Percentiles rank a stretch among this genome's conserved stretches.
phyloP scores from a whole-genome alignment of 768 basidiomycete species.

The Macrocybe gigantea region DNA sequence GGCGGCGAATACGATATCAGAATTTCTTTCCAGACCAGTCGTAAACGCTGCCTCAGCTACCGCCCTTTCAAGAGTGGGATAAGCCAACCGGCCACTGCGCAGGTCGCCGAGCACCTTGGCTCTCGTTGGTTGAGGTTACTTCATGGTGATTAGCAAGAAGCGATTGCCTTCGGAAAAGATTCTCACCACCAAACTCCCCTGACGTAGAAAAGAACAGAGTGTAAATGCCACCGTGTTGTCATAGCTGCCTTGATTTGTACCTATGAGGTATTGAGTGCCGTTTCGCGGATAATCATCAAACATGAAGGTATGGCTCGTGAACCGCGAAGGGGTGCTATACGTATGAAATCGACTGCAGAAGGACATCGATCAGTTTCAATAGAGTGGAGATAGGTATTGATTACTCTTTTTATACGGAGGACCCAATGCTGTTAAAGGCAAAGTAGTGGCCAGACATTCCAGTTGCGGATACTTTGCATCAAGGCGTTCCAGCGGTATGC shows the following conservation, averaged over 20 bases:
- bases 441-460: conserved; percentile 45
- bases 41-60: conserved; percentile 54
- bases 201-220: not conserved
- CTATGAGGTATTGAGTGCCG: conserved; percentile 49
- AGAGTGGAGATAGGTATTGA: not conserved
- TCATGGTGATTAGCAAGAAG: not conserved
- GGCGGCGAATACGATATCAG: conserved; percentile 51
- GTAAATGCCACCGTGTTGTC: too few relatives aligned
- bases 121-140: conserved; percentile 28
- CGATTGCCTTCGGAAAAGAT: conserved; percentile 3
- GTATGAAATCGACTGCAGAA: conserved; percentile 42
- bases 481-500: conserved; percentile 23
- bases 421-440: conserved; percentile 32
- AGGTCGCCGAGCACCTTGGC: conserved; percentile 20
- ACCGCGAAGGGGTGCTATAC: conserved; percentile 43
- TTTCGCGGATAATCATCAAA: conserved; percentile 49
- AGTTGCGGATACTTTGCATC: conserved; percentile 18
- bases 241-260: conserved; percentile 10
- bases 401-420: conserved; percentile 36
- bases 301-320: conserved; percentile 41
- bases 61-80: conserved; percentile 31
- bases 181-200: conserved; percentile 45
- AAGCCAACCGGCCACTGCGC: conserved; percentile 20
- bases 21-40: conserved; percentile 54
- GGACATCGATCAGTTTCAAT: not conserved